Percentiles rank a stretch among this genome's conserved stretches.
Conservation (phyloP, 164 flowering plant species). For the Warburgia ugandensis region DNA sequence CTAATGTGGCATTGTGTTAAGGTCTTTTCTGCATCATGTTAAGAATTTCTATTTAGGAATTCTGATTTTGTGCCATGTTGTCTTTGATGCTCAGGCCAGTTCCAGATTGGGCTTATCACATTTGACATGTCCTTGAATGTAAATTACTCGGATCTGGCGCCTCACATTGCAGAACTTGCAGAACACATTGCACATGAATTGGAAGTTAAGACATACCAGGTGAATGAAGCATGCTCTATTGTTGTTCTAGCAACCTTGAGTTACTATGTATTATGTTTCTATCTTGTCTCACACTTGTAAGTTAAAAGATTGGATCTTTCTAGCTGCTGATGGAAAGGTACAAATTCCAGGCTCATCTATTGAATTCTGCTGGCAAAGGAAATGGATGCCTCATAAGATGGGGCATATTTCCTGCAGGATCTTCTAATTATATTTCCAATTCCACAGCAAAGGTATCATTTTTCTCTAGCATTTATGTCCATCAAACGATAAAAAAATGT, state of each 20-base stretch:
- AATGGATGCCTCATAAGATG: constrained; percentile 44
- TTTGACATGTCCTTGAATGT: constrained; percentile 47
- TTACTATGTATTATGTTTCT: background rate
- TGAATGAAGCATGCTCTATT: constrained; percentile 10
- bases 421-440: constrained; percentile 45
- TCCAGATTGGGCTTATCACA: constrained; percentile 44
- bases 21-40: background rate
- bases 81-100: constrained; percentile 27
- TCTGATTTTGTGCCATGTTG: constrained; percentile 9
- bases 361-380: constrained; percentile 45
- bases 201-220: constrained; percentile 67
- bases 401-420: constrained; percentile 50
- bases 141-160: constrained; percentile 45
- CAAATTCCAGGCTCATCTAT: constrained; percentile 56
- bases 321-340: background rate
- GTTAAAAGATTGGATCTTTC: background rate
- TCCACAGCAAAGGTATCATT: constrained; percentile 48
- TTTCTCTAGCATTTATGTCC: background rate
- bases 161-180: constrained; percentile 47
- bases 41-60: constrained; percentile 5
- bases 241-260: background rate
- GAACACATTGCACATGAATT: constrained; percentile 47
- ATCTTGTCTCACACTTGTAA: background rate
- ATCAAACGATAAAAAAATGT: background rate
- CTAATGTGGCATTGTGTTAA: too few relatives aligned